These are phyloP conservation scores for Mentha longifolia DNA, from an alignment of 257 asterid genomes.

Conservation along the genomic window DNA sequence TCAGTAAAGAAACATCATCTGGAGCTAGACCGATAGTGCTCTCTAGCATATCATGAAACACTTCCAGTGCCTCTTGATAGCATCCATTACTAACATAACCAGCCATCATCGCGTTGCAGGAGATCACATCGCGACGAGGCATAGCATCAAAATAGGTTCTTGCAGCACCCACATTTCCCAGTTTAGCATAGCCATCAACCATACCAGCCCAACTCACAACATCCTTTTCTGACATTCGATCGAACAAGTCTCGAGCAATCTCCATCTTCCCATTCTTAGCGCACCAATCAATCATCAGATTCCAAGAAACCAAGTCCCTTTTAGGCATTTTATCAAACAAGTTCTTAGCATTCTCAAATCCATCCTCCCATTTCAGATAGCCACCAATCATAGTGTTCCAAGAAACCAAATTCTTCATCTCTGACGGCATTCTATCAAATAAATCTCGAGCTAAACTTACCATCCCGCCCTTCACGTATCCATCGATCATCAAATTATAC, in stretches of 20 bases:
- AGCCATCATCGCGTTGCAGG: slow-evolving; percentile 90
- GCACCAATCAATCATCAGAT: slow-evolving; percentile 74
- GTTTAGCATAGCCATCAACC: slow-evolving; percentile 75
- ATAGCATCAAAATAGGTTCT: slow-evolving; percentile 68
- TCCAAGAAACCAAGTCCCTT: slow-evolving; percentile 88
- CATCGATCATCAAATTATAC: slow-evolving; percentile 81
- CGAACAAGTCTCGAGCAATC: slow-evolving; percentile 59
- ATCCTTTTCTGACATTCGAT: slow-evolving; percentile 63
- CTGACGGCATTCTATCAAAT: slow-evolving; percentile 60
- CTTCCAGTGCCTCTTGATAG: slow-evolving; percentile 61
- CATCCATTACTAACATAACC: slow-evolving; percentile 68
- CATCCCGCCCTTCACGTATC: slow-evolving; percentile 77
- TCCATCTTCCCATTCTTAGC: slow-evolving; percentile 62
- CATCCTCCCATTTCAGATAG: slow-evolving; percentile 49
- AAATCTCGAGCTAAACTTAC: slow-evolving; percentile 60
- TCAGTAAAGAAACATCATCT: slow-evolving; percentile 60
- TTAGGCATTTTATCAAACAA: slow-evolving; percentile 67
- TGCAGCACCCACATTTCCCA: slow-evolving; percentile 61
- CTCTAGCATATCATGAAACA: slow-evolving; percentile 62
- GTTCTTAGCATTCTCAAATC: slow-evolving; percentile 51
- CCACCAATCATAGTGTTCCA: slow-evolving; percentile 87
- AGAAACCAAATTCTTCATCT: slow-evolving; percentile 64
- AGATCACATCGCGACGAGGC: slow-evolving; percentile 78
- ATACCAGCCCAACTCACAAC: slow-evolving; percentile 79
- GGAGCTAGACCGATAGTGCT: slow-evolving; percentile 49